Evolutionary conservation across 352 stramenopile species (phyloP), one percentile per base, ranked within the genome.

Genomic region (Peronospora belbahrii): DNA sequence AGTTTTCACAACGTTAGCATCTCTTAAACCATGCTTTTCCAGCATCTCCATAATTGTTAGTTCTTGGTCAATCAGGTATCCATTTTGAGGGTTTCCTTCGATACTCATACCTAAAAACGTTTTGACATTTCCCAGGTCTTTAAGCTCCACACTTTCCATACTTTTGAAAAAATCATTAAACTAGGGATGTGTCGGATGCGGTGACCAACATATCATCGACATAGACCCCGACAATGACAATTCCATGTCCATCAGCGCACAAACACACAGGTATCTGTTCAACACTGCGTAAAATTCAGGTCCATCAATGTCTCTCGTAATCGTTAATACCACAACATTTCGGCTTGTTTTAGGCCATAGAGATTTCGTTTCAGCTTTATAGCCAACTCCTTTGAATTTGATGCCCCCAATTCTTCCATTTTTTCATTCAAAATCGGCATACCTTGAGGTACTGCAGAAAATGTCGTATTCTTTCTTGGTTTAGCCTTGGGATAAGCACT

Each of bases 121-220:
- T 17, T 14, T 17, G 6, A 36, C 61, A n/a, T 25, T 22, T 7
- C 58, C 59, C 4, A 72, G 42, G 28, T 67, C 52, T 18, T 72
- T 66, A 0, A 69, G n/a, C 4, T 60, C 35, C 2, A 71, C 39
- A 0, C 22, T 8, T 3, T 1, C 2, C 52, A 67, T 59, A 1
- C 38, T 36, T 6, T 0, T 10, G 15, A 47, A 47, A 24, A 61
- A 61, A 11, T 24, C 23, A 19, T 57, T 35, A 6, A 1, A 61
- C 24, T 0, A 18, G 19, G 1, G 0, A 3, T 0, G 40, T 3
- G 22, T 14, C 32, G 2, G 59, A 62, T 1, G 28, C 48, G 0
- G 45, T 70, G 0, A 55, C 51, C 4, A 74, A 18, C 0, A 78
- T 22, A 25, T 78, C 67, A 15, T 72, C 62, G 0, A 65, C 49